Evolutionary conservation across 169 alveolate species (phyloP).

Genomic region (Plasmodium fragile): DNA sequence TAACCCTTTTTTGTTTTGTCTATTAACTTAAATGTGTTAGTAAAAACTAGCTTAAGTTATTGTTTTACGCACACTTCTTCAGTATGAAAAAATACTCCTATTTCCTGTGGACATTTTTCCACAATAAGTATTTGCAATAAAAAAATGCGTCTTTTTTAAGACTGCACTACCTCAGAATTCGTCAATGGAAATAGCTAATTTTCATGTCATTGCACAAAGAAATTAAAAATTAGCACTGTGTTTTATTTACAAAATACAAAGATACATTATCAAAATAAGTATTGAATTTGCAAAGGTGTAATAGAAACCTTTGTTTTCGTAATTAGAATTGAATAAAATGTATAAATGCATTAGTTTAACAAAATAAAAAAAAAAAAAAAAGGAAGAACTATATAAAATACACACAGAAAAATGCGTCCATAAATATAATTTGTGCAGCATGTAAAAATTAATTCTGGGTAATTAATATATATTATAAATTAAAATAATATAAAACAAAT

Average conservation of each 20-base stretch:
- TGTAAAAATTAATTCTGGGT: background rate
- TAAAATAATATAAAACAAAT: background rate
- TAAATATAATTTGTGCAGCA: background rate
- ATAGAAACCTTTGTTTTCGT: background rate
- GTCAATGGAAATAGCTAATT: background rate
- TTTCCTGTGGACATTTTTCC: background rate
- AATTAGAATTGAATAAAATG: background rate
- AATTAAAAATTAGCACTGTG: background rate
- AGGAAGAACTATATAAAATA: background rate
- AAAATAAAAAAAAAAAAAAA: background rate
- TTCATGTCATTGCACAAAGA: background rate
- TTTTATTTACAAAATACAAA: background rate
- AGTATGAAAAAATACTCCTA: background rate
- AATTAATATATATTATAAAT: background rate
- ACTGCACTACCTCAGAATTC: background rate
- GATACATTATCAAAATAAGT: background rate
- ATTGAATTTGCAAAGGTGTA: background rate
- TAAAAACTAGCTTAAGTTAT: background rate
- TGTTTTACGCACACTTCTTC: background rate
- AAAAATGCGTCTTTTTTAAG: background rate
- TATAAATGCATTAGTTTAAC: background rate
- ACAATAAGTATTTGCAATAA: background rate
- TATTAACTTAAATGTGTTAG: background rate
- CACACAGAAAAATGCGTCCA: background rate
- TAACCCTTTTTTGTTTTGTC: background rate